Base-by-base conservation (phyloP, 768 basidiomycete genomes). In the Mycena crocata region DNA sequence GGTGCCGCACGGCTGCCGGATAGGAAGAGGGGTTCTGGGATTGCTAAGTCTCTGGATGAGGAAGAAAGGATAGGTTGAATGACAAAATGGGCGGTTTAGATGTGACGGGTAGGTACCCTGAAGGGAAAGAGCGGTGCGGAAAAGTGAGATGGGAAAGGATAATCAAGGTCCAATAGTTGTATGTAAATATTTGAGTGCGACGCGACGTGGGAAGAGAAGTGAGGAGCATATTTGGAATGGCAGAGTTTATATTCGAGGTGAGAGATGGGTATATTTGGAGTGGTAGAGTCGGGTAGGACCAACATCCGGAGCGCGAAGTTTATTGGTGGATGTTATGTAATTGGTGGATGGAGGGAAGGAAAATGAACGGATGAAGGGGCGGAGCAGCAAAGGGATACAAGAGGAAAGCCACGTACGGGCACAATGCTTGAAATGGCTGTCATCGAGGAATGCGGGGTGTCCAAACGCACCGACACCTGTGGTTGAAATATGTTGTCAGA, bases 1-100 rank as follows among this genome's bases (percentile, higher is more conserved):
- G 72, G 44, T 78, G 82, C 24, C 84, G 82, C 0, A 79, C 84
- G 40, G 80, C 81, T n/a, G 63, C 81, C 83, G 35, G 80, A 77
- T 64, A 83, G 74, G 9, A 81, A 72, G n/a, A 84, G 72, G 1
- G 83, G 83, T 5, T 71, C 83, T 66, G 30, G 17, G n/a, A n/a
- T n/a, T n/a, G n/a, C n/a, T n/a, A n/a, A n/a, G n/a, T n/a, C n/a
- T n/a, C n/a, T 50, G 10, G 24, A 31, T 50, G 34, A 23, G 9
- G 23, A 26, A 14, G 35, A 1, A 15, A 6, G 46, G 21, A 42
- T 23, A 32, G 19, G n/a, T n/a, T n/a, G n/a, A n/a, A n/a, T n/a
- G n/a, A n/a, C n/a, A 21, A 44, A 37, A 5, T 13, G 34, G 13
- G 24, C 26, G 57, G n/a, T n/a, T n/a, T n/a, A n/a, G n/a, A n/a